Base-by-base conservation (phyloP, 225 moss, liverwort and hornwort genomes). In the Polytrichum commune region DNA sequence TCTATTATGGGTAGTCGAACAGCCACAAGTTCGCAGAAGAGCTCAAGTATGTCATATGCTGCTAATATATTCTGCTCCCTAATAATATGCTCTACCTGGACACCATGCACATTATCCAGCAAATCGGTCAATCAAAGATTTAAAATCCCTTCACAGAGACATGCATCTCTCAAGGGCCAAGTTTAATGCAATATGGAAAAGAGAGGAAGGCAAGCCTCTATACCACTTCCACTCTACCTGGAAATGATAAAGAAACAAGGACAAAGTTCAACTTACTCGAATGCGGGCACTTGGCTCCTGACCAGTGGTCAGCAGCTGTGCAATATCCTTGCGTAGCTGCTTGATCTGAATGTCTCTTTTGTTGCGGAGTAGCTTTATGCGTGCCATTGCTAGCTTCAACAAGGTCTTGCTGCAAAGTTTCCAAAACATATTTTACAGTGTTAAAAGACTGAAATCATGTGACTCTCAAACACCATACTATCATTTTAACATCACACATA, bases 281-380 rank as follows among this genome's bases (percentile, higher is more conserved):
- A 98, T 98, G 66, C 97, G 91, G 69, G 97, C 97, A 82, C 94
- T 98, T 53, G 97, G 90, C 70, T 98, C 97, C 78, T 98, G 97
- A 6, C 92, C 92, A 57, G 75, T 84, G 63, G 86, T 85, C 53
- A 98, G 92, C 32, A 98, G 81, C 70, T 94, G 92, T 19, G 92
- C 86, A 73, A 98, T 92, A 53, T 98, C 97, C 72, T 93, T 98
- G 27, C 97, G 87, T 91, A 98, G 88, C 70, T 94, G 94, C 71
- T 94, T 98, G 75, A 94, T 60, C 85, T 92, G 92, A 62, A 91
- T 90, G 78, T 98, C 97, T 74, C 97, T 86, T 80, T 98, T 98
- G 81, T 98, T 98, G 61, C 97, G 88, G 35, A 98, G 81, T 67
- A 98, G 83, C 89, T 98, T 98, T 86, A 98, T 94, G 28, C 97